Evolutionary conservation across 495 filamentous ascomycete genomes (phyloP).

Genomic region (Penicillium roqueforti): DNA sequence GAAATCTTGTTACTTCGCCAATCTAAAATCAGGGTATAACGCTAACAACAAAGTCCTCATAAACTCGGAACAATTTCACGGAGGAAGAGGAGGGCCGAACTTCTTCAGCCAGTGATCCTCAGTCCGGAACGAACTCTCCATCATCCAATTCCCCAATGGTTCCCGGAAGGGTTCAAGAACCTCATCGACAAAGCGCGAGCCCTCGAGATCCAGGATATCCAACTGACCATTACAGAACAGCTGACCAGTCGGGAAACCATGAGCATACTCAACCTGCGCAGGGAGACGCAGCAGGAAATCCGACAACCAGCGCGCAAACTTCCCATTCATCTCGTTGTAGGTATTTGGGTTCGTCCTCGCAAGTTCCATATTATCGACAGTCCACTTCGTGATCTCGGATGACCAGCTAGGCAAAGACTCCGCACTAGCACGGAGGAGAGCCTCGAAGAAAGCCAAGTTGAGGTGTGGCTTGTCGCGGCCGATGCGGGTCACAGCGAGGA

Average conservation of each 20-base stretch:
- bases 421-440: slow-evolving; percentile 37
- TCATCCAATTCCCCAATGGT: slow-evolving; percentile 23
- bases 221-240: slow-evolving; percentile 31
- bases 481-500: slow-evolving; percentile 23
- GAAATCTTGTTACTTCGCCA: not conserved
- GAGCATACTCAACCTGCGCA: slow-evolving; percentile 16
- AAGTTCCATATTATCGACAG: slow-evolving; percentile 20
- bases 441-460: slow-evolving; percentile 28
- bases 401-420: slow-evolving; percentile 38
- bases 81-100: slow-evolving; percentile 4
- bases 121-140: slow-evolving; percentile 16
- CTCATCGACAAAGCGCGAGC: slow-evolving; percentile 25
- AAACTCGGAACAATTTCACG: not conserved
- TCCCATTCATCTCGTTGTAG: slow-evolving; percentile 11
- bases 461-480: slow-evolving; percentile 18
- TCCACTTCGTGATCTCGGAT: slow-evolving; percentile 35
- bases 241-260: slow-evolving; percentile 4
- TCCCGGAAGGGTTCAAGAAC: slow-evolving; percentile 20
- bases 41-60: not conserved
- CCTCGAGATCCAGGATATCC: slow-evolving; percentile 21
- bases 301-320: slow-evolving; percentile 35
- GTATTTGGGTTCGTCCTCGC: not conserved
- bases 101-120: slow-evolving; percentile 12
- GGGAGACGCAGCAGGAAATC: slow-evolving; percentile 36
- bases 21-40: not conserved